A percentile compares a stretch with the other conserved stretches of the same genome.
Evolutionary conservation across 805 yeast genomes (phyloP).

Genomic region (Saturnispora hagleri): DNA sequence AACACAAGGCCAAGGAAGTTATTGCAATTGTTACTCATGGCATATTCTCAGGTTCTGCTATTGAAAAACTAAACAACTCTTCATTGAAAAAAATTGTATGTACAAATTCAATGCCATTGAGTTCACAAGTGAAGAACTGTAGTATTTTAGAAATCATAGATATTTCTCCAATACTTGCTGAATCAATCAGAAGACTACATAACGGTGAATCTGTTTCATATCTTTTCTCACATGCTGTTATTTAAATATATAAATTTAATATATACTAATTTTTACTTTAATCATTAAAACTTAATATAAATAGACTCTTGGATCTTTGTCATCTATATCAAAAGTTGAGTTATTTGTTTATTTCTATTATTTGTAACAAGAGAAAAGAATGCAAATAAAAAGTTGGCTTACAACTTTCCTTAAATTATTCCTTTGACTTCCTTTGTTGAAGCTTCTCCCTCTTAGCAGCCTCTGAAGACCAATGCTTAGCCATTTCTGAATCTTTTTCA

Average conservation of each 20-base stretch:
- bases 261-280: not conserved
- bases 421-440: not conserved
- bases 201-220: slow-evolving; percentile 94
- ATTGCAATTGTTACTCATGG: slow-evolving; percentile 96
- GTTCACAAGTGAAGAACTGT: slow-evolving; percentile 47
- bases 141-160: slow-evolving; percentile 74
- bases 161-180: slow-evolving; percentile 81
- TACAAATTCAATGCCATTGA: slow-evolving; percentile 88
- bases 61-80: slow-evolving; percentile 58
- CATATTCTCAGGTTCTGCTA: slow-evolving; percentile 78
- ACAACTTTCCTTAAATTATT: not conserved
- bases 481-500: slow-evolving; percentile 42
- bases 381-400: not conserved
- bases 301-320: not conserved
- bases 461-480: slow-evolving; percentile 64
- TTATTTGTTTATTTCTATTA: not conserved
- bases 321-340: not conserved
- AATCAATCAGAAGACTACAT: slow-evolving; percentile 87
- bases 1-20: slow-evolving; percentile 74
- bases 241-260: not conserved
- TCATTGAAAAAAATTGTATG: slow-evolving; percentile 70
- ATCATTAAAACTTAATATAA: not conserved
- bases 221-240: slow-evolving; percentile 54
- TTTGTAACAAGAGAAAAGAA: not conserved
- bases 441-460: slow-evolving; percentile 35